Evolutionary conservation across 2,329 filamentous ascomycete species (phyloP).

Genomic region (Moelleriella libera): DNA sequence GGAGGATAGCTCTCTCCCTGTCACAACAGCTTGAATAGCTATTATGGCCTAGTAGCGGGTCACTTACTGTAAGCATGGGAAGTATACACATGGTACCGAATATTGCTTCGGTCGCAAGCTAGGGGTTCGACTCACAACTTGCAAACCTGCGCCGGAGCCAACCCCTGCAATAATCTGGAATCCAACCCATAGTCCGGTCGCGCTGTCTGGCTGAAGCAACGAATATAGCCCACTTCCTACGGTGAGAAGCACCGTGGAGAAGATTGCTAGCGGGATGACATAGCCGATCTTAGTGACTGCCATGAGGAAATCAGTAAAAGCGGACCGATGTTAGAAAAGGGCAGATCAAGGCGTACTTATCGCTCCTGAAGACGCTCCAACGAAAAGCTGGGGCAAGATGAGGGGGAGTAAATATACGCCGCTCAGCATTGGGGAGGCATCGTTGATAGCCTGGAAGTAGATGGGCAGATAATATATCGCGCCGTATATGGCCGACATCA

Average conservation of each 20-base stretch:
- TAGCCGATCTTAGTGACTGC: neutral
- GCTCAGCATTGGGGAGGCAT: constrained; percentile 11
- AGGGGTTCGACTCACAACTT: neutral
- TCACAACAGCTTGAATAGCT: neutral
- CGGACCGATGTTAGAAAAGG: neutral
- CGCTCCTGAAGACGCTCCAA: constrained; percentile 12
- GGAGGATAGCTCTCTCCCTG: neutral
- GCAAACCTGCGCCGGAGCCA: constrained; percentile 1
- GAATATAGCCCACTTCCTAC: constrained; percentile 7
- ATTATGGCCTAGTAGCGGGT: neutral
- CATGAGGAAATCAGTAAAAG: neutral
- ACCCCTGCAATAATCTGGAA: constrained; percentile 8
- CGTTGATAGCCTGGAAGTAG: constrained; percentile 15
- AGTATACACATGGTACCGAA: neutral
- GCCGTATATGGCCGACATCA: constrained; percentile 29
- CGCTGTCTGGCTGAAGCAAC: constrained; percentile 2
- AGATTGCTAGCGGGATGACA: neutral
- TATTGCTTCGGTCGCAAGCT: neutral
- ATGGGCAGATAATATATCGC: neutral
- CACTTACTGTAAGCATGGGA: neutral
- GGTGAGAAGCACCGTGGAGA: constrained; percentile 5
- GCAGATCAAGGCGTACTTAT: constrained; percentile 7
- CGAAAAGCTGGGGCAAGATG: constrained; percentile 8
- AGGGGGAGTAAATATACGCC: constrained; percentile 14
- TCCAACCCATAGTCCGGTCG: constrained; percentile 6